These are phyloP conservation scores for Akebia trifoliata DNA, from an alignment of 164 flowering plant genomes.

Conservation along the genomic window DNA sequence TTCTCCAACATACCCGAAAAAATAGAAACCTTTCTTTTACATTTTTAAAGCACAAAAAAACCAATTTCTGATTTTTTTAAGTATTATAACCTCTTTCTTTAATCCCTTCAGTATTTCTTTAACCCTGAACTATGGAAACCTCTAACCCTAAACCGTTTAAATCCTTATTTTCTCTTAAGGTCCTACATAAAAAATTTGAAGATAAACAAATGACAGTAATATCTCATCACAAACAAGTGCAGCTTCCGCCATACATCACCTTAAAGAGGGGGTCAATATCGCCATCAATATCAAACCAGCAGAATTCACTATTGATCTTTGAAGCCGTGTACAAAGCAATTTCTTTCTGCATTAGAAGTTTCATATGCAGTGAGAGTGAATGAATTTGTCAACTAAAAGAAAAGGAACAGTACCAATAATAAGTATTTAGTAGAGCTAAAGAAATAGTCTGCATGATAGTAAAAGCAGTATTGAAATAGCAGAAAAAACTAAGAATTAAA, in stretches of 20 bases:
- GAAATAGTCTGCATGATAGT: too few species aligned
- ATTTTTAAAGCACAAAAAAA: too few species aligned
- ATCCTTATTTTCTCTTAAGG: too few species aligned
- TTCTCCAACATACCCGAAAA: too few species aligned
- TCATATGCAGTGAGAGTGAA: neutral
- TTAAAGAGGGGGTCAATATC: slow-evolving; percentile 92
- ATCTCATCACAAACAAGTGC: neutral
- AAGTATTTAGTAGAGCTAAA: neutral
- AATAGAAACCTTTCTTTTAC: too few species aligned
- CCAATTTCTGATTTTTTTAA: too few species aligned
- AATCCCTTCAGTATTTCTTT: too few species aligned
- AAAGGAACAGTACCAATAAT: neutral
- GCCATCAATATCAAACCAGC: slow-evolving; percentile 91
- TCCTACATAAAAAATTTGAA: neutral
- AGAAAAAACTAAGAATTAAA: too few species aligned
- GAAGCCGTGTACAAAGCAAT: slow-evolving; percentile 90
- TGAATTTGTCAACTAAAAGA: neutral
- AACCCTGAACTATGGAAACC: too few species aligned
- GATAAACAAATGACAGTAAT: neutral
- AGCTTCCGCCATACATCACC: slow-evolving; percentile 34
- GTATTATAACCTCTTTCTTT: too few species aligned
- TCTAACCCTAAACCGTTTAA: too few species aligned
- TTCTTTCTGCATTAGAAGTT: slow-evolving; percentile 70
- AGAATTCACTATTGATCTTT: slow-evolving; percentile 59
- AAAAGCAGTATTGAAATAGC: too few species aligned